A percentile compares a stretch with the other conserved stretches of the same genome.
phyloP scores from a whole-genome alignment of 371 early-diverging fungal genomes.

The Capillidium heterosporum region DNA sequence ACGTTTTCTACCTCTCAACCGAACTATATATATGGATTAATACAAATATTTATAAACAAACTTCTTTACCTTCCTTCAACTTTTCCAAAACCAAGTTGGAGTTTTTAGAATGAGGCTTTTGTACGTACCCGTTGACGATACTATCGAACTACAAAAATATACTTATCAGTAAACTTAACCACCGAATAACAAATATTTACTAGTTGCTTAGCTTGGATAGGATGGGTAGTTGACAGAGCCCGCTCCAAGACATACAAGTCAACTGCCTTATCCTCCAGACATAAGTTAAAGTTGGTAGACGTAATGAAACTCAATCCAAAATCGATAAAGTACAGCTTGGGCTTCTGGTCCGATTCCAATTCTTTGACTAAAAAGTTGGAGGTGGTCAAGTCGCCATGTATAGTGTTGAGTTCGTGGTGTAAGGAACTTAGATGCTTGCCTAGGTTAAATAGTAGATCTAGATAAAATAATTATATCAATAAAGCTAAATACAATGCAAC shows the following conservation, averaged over 20 bases:
- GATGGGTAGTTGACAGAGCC: conserved; percentile 83
- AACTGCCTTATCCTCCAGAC: conserved; percentile 92
- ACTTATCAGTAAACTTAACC: neutral
- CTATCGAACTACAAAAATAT: conserved; percentile 34
- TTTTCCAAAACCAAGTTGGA: conserved; percentile 38
- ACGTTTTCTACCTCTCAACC: conserved; percentile 79
- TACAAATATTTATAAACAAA: neutral
- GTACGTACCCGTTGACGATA: conserved; percentile 48
- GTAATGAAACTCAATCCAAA: conserved; percentile 92
- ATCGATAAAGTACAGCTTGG: conserved; percentile 44
- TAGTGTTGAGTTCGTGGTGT: conserved; percentile 59
- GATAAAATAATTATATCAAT: neutral
- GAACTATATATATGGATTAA: conserved; percentile 28
- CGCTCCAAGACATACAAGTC: conserved; percentile 98
- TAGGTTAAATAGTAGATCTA: conserved; percentile 14
- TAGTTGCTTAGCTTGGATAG: conserved; percentile 38
- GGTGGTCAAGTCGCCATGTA: conserved; percentile 98
- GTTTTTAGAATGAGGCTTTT: conserved; percentile 17
- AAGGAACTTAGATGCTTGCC: conserved; percentile 59
- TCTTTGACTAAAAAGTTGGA: conserved; percentile 79
- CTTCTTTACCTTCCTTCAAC: conserved; percentile 60
- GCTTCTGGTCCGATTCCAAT: conserved; percentile 18
- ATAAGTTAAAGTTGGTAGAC: conserved; percentile 17
- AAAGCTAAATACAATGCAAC: neutral
- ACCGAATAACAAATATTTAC: conserved; percentile 16